Evolutionary conservation across 257 asterid genomes (phyloP).

Genomic region (Solanum medicagineum): DNA sequence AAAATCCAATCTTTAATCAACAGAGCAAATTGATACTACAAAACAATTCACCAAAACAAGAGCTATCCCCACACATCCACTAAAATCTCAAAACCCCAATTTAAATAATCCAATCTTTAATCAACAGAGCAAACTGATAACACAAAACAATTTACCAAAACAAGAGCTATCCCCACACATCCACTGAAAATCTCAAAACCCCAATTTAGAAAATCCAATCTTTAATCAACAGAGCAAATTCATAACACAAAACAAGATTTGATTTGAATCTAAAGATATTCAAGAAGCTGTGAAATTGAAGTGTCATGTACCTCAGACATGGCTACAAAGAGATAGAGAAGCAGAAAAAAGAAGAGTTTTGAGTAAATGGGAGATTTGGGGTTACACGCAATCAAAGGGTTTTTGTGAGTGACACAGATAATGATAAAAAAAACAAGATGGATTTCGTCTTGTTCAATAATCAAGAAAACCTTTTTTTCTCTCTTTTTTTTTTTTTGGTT

Average conservation of each 20-base stretch:
- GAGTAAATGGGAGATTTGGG: constrained; percentile 1
- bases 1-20: not conserved
- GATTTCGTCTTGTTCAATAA: not conserved
- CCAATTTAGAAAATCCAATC: not conserved
- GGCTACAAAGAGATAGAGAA: constrained; percentile 5
- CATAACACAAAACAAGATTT: not conserved
- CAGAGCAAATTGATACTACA: not conserved
- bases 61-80: not conserved
- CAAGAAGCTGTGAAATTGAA: not conserved
- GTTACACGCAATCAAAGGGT: constrained; percentile 2
- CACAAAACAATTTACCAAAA: not conserved
- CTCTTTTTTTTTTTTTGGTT: not conserved
- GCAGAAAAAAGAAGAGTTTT: not conserved
- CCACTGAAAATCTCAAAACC: not conserved
- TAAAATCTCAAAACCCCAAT: not conserved
- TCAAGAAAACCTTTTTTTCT: not conserved
- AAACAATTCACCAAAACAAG: not conserved
- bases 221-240: not conserved
- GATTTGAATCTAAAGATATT: not conserved
- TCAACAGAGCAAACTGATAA: not conserved
- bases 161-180: not conserved
- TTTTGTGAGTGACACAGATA: not conserved
- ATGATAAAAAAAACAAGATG: not conserved
- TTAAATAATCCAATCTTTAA: not conserved
- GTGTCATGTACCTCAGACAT: constrained; percentile 29